Evolutionary conservation across 129 eudicot genomes (phyloP).

Genomic region (Logfia minima): DNA sequence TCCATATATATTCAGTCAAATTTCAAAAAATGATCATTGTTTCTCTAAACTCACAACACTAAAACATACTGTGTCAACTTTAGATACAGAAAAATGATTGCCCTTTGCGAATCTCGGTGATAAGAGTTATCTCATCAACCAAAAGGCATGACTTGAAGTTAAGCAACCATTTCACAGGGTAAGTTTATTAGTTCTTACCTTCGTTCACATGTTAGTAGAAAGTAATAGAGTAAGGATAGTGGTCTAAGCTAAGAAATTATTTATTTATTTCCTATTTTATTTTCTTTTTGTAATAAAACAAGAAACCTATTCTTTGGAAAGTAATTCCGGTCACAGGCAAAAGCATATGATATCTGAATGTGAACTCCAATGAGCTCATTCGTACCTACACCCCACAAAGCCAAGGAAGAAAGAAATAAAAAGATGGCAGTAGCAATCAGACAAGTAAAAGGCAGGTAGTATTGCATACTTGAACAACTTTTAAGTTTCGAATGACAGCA

Average conservation of each 20-base stretch:
- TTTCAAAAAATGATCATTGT: slow-evolving; percentile 3
- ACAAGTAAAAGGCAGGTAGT: background rate
- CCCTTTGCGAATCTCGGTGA: background rate
- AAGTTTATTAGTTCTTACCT: slow-evolving; percentile 2
- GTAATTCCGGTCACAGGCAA: background rate
- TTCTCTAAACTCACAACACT: slow-evolving; percentile 1
- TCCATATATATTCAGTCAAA: slow-evolving; percentile 2
- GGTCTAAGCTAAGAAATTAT: background rate
- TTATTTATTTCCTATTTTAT: background rate
- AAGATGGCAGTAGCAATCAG: background rate
- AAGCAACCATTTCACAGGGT: slow-evolving; percentile 16
- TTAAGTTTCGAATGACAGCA: slow-evolving; percentile 74
- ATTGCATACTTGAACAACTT: slow-evolving; percentile 72
- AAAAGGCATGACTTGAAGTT: slow-evolving; percentile 5
- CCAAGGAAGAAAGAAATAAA: slow-evolving; percentile 20
- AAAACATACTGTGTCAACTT: slow-evolving; percentile 8
- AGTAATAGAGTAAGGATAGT: background rate
- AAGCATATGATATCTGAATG: background rate
- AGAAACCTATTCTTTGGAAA: slow-evolving; percentile 9
- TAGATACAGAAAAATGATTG: background rate
- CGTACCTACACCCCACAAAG: slow-evolving; percentile 5
- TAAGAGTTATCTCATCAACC: slow-evolving; percentile 4
- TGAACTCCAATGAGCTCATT: slow-evolving; percentile 7
- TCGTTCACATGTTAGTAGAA: slow-evolving; percentile 11
- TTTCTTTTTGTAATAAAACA: slow-evolving; percentile 1